These are phyloP conservation scores for Podila epigama DNA, from an alignment of 192 early-diverging fungal genomes.

Conservation along the genomic window DNA sequence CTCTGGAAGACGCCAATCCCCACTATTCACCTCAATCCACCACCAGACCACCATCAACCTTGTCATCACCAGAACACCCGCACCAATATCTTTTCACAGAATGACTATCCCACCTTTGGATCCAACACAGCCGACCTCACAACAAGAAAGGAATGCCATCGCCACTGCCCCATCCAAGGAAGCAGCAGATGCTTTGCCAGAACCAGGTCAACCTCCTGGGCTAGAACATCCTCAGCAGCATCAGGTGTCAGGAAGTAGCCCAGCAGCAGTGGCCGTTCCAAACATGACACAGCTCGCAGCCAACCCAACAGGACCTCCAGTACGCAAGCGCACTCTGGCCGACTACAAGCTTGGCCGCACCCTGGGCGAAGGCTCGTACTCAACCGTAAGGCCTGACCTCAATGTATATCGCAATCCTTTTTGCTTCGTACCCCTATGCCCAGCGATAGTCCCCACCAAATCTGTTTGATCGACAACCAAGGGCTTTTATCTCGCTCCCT, in stretches of 20 bases:
- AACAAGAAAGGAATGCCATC: no score
- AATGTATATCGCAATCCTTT: not conserved
- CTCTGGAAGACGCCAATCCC: no score
- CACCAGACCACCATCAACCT: not conserved
- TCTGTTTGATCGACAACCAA: no score
- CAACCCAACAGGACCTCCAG: constrained; percentile 12
- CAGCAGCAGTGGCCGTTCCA: not conserved
- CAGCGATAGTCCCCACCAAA: constrained; percentile 1
- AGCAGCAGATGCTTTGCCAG: no score
- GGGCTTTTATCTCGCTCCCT: no score
- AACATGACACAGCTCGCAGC: not conserved
- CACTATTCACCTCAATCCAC: not conserved
- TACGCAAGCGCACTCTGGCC: constrained; percentile 72
- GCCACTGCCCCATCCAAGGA: no score
- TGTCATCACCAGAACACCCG: not conserved
- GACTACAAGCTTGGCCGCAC: constrained; percentile 89
- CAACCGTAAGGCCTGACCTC: constrained; percentile 67
- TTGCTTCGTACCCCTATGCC: not conserved
- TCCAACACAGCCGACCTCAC: no score
- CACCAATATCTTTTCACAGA: not conserved
- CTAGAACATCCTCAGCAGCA: not conserved
- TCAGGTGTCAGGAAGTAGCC: no score
- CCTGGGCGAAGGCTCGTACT: constrained; percentile 96
- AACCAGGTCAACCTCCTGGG: no score
- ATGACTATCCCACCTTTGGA: not conserved